Percentiles rank a stretch among this genome's conserved stretches.
phyloP scores from a whole-genome alignment of 1,139 yeast species.

The Blastobotrys petasosporus region DNA sequence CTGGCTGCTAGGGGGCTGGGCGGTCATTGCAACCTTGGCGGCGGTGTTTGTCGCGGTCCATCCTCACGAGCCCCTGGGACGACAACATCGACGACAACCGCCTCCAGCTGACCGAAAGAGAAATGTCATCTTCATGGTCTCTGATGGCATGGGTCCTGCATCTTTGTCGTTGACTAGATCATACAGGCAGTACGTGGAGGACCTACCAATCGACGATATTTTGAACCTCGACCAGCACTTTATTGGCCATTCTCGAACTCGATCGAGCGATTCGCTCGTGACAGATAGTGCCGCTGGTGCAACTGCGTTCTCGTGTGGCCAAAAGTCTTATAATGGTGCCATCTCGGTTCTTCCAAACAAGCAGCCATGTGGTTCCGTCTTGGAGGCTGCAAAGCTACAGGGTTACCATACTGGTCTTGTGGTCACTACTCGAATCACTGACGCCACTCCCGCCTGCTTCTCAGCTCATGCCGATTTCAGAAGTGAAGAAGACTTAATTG shows the following conservation, averaged over 20 bases:
- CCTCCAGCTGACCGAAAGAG: constrained; percentile 29
- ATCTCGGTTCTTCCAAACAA: constrained; percentile 62
- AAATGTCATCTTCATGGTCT: constrained; percentile 77
- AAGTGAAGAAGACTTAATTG: constrained; percentile 74
- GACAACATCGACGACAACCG: not conserved
- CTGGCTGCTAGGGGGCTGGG: constrained; percentile 12
- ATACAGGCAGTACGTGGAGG: constrained; percentile 54
- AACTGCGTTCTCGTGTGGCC: constrained; percentile 76
- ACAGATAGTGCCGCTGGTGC: constrained; percentile 96
- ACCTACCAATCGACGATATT: constrained; percentile 46
- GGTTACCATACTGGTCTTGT: constrained; percentile 81
- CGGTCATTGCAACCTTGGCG: constrained; percentile 8
- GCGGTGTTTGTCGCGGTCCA: constrained; percentile 8
- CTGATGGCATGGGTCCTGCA: constrained; percentile 92
- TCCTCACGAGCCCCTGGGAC: not conserved
- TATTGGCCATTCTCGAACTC: constrained; percentile 73
- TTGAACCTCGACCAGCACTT: constrained; percentile 59
- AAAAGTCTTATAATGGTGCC: constrained; percentile 79
- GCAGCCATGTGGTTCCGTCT: constrained; percentile 69
- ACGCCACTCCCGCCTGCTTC: constrained; percentile 89
- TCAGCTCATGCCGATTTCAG: constrained; percentile 69
- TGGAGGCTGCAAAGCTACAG: constrained; percentile 73
- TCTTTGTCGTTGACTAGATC: constrained; percentile 69
- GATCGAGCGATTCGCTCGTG: constrained; percentile 62
- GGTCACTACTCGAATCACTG: constrained; percentile 77